phyloP scores from a whole-genome alignment of 2,329 filamentous ascomycete species.

The Nemania sp. region DNA sequence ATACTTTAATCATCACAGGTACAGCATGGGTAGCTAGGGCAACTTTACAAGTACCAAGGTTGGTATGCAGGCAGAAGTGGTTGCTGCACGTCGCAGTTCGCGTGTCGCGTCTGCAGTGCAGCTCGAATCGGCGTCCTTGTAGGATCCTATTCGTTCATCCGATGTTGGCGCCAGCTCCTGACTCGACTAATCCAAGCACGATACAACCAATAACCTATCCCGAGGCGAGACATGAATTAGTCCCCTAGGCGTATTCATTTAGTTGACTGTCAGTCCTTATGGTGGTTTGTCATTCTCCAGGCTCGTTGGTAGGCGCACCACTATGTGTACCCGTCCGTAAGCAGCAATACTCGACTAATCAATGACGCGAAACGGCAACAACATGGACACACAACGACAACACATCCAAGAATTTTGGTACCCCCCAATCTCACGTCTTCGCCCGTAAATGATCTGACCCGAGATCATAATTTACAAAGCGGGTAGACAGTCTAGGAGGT shows the following conservation, averaged over 20 bases:
- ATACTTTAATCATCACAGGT: conserved; percentile 1
- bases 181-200: conserved; percentile 19
- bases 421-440: background rate
- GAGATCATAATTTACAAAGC: background rate
- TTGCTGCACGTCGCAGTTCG: conserved; percentile 21
- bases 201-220: conserved; percentile 25
- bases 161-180: conserved; percentile 24
- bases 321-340: background rate
- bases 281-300: background rate
- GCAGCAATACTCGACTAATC: background rate
- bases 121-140: conserved; percentile 10
- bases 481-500: background rate
- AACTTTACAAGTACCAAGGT: background rate
- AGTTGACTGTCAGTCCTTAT: background rate
- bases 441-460: background rate
- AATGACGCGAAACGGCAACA: conserved; percentile 5
- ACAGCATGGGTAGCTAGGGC: background rate
- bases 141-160: conserved; percentile 25
- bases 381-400: background rate
- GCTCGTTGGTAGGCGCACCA: conserved; percentile 2
- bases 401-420: background rate
- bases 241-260: background rate
- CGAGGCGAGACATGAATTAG: conserved; percentile 22
- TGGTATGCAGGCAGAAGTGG: background rate
- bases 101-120: conserved; percentile 36